Evolutionary conservation across 2,329 filamentous ascomycete genomes (phyloP), one percentile per base, ranked within the genome.

Genomic region (Aspergillus carbonarius): DNA sequence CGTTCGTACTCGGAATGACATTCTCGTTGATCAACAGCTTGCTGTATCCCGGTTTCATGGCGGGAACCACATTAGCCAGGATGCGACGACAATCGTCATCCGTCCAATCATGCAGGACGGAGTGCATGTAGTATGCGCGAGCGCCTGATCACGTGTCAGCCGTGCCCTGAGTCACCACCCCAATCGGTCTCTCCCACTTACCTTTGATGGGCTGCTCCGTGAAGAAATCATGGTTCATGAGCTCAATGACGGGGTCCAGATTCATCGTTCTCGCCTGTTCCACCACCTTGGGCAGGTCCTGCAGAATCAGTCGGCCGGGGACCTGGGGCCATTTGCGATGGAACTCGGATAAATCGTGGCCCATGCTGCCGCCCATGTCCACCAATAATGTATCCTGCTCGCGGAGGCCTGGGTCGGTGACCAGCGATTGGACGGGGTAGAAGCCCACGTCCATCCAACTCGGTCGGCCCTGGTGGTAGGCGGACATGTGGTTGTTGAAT

Each of bases 181-280:
- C 23, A n/a, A n/a, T n/a, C 2, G 20, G 12, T 32, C n/a, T 1
- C 7, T 9, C 7, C 1, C 2, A 20, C 46, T 13, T 63, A 74
- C 76, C 77, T 58, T 80, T 78, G 6, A 83, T 62, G 0, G 77
- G 79, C 61, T 83, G 79, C 48, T 77, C 73, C 0, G 70, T 78
- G 57, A 77, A 76, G 57, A 83, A 83, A 60, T 83, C 77, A 58
- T 83, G 73, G 2, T 65, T 66, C 72, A 81, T 75, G 4, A 64
- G 7, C 59, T 71, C 60, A 27, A 75, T 67, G 12, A 61, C 46
- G 25, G 56, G 7, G 50, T 61, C 27, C 3, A 66, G 25, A n/a
- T 61, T 50, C 40, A 44, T 25, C 20, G n/a, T 35, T 27, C 63
- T 60, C 15, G 67, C 65, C 5, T 57, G 46, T 5, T 54, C 57